These are phyloP conservation scores for Elongisporangium senticosum DNA, from an alignment of 352 stramenopile genomes.

Conservation along the genomic window DNA sequence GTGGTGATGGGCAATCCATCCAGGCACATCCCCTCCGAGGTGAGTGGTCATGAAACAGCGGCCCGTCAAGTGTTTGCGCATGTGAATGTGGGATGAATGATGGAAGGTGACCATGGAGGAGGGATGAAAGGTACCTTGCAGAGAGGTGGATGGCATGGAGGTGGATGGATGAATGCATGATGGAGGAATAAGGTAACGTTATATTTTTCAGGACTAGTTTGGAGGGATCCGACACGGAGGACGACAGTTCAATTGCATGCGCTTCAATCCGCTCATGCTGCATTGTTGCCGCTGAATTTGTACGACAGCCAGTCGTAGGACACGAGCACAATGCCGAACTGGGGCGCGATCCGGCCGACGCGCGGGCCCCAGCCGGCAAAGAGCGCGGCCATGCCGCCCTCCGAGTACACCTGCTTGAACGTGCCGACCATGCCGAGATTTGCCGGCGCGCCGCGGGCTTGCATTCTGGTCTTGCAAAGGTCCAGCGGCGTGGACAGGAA, in stretches of 20 bases:
- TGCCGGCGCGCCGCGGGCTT: slow-evolving; percentile 45
- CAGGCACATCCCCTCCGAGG: neutral
- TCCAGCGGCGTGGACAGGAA: slow-evolving; percentile 77
- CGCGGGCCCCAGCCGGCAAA: slow-evolving; percentile 69
- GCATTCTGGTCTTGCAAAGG: slow-evolving; percentile 78
- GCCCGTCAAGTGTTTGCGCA: neutral
- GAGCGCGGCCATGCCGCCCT: slow-evolving; percentile 46
- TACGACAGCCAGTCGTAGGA: slow-evolving; percentile 77
- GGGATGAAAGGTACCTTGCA: too few relatives aligned
- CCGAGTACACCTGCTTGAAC: slow-evolving; percentile 38
- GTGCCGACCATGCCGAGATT: slow-evolving; percentile 39
- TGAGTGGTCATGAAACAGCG: neutral
- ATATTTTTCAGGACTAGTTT: neutral
- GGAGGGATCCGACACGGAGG: neutral
- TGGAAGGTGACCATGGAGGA: too few relatives aligned
- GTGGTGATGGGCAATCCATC: neutral
- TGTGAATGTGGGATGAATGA: neutral
- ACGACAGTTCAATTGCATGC: neutral
- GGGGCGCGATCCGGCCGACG: slow-evolving; percentile 66
- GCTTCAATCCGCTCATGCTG: neutral
- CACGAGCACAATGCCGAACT: slow-evolving; percentile 81
- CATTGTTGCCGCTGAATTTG: slow-evolving; percentile 28
- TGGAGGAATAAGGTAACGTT: neutral
- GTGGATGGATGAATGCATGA: too few relatives aligned
- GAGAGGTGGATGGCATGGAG: too few relatives aligned